Conservation (phyloP, 345 rosid genomes). For the Cardamine occulta region DNA sequence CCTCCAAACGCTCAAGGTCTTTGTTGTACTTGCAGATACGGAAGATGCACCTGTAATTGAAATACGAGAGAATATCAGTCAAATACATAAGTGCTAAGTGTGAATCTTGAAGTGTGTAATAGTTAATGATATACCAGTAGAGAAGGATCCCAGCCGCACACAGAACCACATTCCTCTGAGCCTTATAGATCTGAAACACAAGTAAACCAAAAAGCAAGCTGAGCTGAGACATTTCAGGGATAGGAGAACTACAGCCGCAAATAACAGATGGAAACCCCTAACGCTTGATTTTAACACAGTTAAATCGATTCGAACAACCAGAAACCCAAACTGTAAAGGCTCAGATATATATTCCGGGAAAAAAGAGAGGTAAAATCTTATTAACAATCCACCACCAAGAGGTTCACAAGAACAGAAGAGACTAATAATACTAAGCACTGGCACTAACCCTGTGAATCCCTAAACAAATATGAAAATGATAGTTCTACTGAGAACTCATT, state of each 20-base stretch:
- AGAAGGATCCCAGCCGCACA: constrained; percentile 81
- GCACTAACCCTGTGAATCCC: background rate
- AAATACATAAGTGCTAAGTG: background rate
- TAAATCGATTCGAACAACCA: background rate
- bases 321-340: background rate
- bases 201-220: constrained; percentile 8
- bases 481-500: background rate
- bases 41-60: constrained; percentile 66
- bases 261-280: background rate
- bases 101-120: background rate
- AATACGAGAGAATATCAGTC: constrained; percentile 22
- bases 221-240: background rate
- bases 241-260: background rate
- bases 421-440: background rate
- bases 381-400: constrained; percentile 1
- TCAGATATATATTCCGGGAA: background rate
- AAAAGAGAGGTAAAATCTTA: constrained; percentile 9
- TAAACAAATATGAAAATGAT: constrained; percentile 1
- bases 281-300: background rate
- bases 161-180: constrained; percentile 82
- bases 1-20: constrained; percentile 76
- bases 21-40: constrained; percentile 80
- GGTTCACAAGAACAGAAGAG: constrained; percentile 11
- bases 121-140: constrained; percentile 65
- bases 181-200: constrained; percentile 73